Evolutionary conservation across 495 filamentous ascomycete genomes (phyloP).

Genomic region (Entonaema liquescens): DNA sequence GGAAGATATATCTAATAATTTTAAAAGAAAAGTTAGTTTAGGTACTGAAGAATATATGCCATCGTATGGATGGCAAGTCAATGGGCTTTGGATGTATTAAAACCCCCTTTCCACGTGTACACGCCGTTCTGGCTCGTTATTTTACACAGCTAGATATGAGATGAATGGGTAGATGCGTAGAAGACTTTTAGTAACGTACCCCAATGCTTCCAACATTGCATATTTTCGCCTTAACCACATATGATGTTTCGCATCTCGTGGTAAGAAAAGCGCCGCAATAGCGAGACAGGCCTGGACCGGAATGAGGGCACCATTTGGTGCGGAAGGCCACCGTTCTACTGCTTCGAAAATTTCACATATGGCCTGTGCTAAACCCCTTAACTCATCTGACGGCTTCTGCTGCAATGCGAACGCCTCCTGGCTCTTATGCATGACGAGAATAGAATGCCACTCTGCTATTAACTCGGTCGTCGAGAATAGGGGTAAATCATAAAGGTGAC

Average conservation of each 20-base stretch:
- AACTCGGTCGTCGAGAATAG: conserved; percentile 76
- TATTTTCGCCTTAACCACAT: conserved; percentile 86
- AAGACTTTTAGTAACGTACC: conserved; percentile 66
- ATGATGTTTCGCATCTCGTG: conserved; percentile 73
- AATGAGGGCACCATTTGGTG: conserved; percentile 72
- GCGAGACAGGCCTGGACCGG: conserved; percentile 79
- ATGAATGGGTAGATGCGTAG: neutral
- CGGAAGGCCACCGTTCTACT: conserved; percentile 75
- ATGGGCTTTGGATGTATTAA: neutral
- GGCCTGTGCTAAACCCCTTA: conserved; percentile 69
- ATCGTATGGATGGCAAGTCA: neutral
- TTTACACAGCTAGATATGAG: neutral
- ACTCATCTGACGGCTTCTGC: conserved; percentile 51
- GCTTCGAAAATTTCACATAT: conserved; percentile 81
- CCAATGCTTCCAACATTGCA: conserved; percentile 78
- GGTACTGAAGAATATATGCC: conserved; percentile 25
- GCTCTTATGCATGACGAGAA: conserved; percentile 81
- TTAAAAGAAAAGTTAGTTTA: conserved; percentile 32
- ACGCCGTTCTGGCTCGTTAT: neutral
- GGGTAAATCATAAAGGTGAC: conserved; percentile 70
- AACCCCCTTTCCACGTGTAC: neutral
- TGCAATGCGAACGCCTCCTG: conserved; percentile 61
- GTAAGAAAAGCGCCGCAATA: conserved; percentile 80
- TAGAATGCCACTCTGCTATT: conserved; percentile 78
- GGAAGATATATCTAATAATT: conserved; percentile 77